These are phyloP conservation scores for Theileria orientalis DNA, from an alignment of 169 alveolate genomes.

Conservation along the genomic window DNA sequence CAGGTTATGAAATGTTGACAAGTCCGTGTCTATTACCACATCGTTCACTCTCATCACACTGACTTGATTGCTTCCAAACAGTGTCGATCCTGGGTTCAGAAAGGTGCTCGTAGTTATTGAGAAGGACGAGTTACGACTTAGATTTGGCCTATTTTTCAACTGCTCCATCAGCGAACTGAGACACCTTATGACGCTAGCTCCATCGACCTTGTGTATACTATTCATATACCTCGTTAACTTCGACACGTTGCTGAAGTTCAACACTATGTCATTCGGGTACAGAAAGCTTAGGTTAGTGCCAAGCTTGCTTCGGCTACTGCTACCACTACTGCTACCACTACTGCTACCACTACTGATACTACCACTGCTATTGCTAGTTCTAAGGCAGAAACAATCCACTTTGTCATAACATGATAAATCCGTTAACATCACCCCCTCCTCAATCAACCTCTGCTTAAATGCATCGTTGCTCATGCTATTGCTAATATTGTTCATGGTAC, in stretches of 20 bases:
- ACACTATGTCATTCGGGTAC: not conserved
- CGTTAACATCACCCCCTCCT: not conserved
- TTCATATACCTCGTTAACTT: not conserved
- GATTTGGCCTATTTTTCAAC: not conserved
- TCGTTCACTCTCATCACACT: not conserved
- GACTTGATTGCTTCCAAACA: not conserved
- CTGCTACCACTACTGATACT: not conserved
- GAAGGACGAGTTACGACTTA: not conserved
- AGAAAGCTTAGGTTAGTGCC: not conserved
- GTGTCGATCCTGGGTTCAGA: not conserved
- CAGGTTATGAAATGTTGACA: constrained; percentile 1
- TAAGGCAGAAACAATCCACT: not conserved
- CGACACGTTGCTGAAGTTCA: not conserved
- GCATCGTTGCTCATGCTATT: not conserved
- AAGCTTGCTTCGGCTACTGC: too few relatives aligned
- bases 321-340: not conserved
- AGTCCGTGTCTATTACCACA: constrained; percentile 7
- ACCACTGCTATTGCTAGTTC: not conserved
- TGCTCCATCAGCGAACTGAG: not conserved
- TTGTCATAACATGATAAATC: not conserved
- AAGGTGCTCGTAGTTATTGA: not conserved
- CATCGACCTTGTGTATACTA: not conserved
- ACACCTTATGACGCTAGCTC: not conserved
- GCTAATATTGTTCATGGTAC: too few relatives aligned
- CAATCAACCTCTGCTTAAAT: not conserved